Evolutionary conservation across 2,329 filamentous ascomycete genomes (phyloP), one percentile per base, ranked within the genome.

Genomic region (Epichloe aotearoae): DNA sequence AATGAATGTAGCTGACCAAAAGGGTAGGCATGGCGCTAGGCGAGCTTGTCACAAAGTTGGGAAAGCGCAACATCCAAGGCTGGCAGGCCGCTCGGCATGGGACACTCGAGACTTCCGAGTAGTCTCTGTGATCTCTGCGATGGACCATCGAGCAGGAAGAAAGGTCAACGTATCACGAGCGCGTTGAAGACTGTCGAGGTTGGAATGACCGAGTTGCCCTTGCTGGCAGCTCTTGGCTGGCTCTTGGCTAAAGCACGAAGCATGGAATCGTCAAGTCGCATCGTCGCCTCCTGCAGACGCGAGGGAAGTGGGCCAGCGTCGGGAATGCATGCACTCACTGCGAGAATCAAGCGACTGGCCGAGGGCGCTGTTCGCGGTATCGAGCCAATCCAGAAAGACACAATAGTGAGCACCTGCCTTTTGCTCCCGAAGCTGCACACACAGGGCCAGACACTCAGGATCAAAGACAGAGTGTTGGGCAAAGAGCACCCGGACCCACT

Each of bases 1-100:
- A 53, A 55, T 54, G 5, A 34, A 42, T 12, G 7, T 42, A 41
- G 23, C 38, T 49, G n/a, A 49, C 38, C 47, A 49, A 49, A 41
- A 38, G 17, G 47, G 47, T 36, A 42, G 47, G 47, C 20, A 42
- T 20, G 15, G 41, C 41, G 20, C 38, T 12, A 20, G 47, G 38
- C 47, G n/a, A 49, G n/a, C 20, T 49, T 14, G 2, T 49, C 47
- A 10, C 38, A 41, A 49, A 49, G 47, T 37, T 43, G 41, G 20
- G 20, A 43, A 43, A 43, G 41, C 41, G 41, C 41, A 43, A 26
- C 41, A 43, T 43, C 41, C 19, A 26, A 43, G 41, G 20, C 19
- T 23, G 41, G 41, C 41, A 43, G 20, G 41, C 23, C 23, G 6
- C 23, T 40, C 38, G 15, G 38, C 38, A 43, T 23, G 12, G 41